Evolutionary conservation across 805 yeast species (phyloP), one percentile per base, ranked within the genome.

Genomic region (Metschnikowia noctiluminum): DNA sequence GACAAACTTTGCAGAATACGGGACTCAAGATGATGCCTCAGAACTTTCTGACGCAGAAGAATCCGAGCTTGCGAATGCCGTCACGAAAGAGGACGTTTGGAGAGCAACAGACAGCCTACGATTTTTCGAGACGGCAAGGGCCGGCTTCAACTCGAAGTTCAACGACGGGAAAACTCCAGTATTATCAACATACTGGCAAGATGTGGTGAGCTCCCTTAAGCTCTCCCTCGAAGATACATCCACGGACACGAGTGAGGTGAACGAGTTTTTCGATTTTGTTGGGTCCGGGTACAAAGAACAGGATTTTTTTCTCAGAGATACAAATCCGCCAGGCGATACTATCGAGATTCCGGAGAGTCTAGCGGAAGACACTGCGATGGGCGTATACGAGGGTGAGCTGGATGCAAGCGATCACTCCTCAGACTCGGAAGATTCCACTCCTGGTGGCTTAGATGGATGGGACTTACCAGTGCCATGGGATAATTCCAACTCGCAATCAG

Each of bases 41-140:
- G 41, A 38, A n/a, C 27, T 27, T 27, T 10, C 7, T 2, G 38
- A 11, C 32, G 32, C 6, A 34, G 13, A 12, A 13, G 35, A 34
- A 12, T 13, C 35, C 12, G 35, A 11, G 9, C 13, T 13, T 34
- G 35, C 7, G 35, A 34, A 34, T 11, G n/a, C 35, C 10, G 49
- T 54, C 26, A 16, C 35, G 12, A 44, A 43, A 21, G 26, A 11
- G 8, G 64, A 60, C 35, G 41, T 60, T 1, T 45, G 50, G 49
- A 27, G 32, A 4, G 50, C 60, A 2, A 41, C 49, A 10, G 44
- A 51, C 7, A 40, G 43, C 6, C 39, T 54, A 13, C 47, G 40
- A n/a, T 43, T 57, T 15, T 53, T 50, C 40, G 57, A 56, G 35
- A 57, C 59, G 2, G 50, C 48, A 9, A 42, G 21, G 15, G 38